Percentiles rank a stretch among this genome's conserved stretches.
These are phyloP conservation scores for Paecilomyces sp. DNA, from an alignment of 2,329 filamentous ascomycete species.

Conservation along the genomic window DNA sequence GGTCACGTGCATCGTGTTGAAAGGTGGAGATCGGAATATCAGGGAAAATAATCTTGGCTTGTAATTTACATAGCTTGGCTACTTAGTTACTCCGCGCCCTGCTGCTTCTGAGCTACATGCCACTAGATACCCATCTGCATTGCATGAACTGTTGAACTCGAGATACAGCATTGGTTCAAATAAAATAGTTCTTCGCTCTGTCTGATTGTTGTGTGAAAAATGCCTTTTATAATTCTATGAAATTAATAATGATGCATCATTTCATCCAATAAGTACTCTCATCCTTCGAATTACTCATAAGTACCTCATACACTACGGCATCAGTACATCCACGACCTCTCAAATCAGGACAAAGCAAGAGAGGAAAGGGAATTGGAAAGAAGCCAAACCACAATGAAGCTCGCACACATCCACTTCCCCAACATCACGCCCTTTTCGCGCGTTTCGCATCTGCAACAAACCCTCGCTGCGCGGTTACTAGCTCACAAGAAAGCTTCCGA, in stretches of 20 bases:
- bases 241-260: not conserved
- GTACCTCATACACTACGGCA: no score
- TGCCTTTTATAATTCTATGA: not conserved
- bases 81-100: no score
- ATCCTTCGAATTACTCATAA: not conserved
- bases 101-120: no score
- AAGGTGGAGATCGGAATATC: no score
- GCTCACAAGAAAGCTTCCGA: constrained; percentile 48
- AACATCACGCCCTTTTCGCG: constrained; percentile 47
- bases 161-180: not conserved
- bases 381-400: constrained; percentile 33
- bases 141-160: not conserved
- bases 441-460: constrained; percentile 51
- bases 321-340: not conserved
- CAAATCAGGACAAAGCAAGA: not conserved
- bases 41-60: no score
- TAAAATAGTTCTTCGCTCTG: not conserved
- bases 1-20: no score
- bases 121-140: not conserved
- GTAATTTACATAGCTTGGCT: not conserved
- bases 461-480: constrained; percentile 51
- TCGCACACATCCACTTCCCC: constrained; percentile 56
- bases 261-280: not conserved
- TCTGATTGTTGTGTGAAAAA: not conserved
- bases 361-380: not conserved